Percentiles rank a stretch among this genome's conserved stretches.
These are phyloP conservation scores for Podospora pseudopauciseta DNA, from an alignment of 495 filamentous ascomycete genomes.

Conservation along the genomic window DNA sequence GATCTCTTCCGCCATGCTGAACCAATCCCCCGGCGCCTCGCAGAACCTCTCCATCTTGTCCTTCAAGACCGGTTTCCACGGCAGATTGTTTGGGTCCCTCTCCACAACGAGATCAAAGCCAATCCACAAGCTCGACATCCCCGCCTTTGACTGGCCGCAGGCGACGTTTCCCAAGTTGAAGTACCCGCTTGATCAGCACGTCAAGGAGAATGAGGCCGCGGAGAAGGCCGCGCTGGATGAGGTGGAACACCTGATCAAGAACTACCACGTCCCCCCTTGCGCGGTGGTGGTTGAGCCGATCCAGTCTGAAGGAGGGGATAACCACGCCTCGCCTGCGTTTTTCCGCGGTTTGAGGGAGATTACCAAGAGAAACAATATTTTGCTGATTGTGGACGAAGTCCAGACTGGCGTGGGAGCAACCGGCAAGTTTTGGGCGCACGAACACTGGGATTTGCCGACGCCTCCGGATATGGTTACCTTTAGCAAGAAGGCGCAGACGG, in stretches of 20 bases:
- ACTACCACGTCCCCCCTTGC: conserved; percentile 79
- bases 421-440: conserved; percentile 98
- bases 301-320: conserved; percentile 97
- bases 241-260: conserved; percentile 80
- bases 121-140: conserved; percentile 98
- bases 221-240: conserved; percentile 86
- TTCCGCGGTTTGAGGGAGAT: conserved; percentile 84
- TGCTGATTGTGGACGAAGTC: conserved; percentile 97
- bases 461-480: conserved; percentile 99
- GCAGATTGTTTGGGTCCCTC: conserved; percentile 86
- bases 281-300: conserved; percentile 93
- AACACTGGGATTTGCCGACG: conserved; percentile 82
- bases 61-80: conserved; percentile 93
- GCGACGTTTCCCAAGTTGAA: conserved; percentile 85
- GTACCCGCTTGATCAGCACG: conserved; percentile 85
- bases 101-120: conserved; percentile 94
- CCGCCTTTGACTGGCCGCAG: conserved; percentile 97
- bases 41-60: conserved; percentile 78
- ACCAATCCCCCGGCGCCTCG: conserved; percentile 78
- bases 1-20: conserved; percentile 73
- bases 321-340: conserved; percentile 92
- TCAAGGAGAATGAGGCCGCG: conserved; percentile 74
- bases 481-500: conserved; percentile 97
- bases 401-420: conserved; percentile 96
- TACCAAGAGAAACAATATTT: conserved; percentile 78